Evolutionary conservation across 2,329 filamentous ascomycete genomes (phyloP).

Genomic region (Neonectria neomacrospora): DNA sequence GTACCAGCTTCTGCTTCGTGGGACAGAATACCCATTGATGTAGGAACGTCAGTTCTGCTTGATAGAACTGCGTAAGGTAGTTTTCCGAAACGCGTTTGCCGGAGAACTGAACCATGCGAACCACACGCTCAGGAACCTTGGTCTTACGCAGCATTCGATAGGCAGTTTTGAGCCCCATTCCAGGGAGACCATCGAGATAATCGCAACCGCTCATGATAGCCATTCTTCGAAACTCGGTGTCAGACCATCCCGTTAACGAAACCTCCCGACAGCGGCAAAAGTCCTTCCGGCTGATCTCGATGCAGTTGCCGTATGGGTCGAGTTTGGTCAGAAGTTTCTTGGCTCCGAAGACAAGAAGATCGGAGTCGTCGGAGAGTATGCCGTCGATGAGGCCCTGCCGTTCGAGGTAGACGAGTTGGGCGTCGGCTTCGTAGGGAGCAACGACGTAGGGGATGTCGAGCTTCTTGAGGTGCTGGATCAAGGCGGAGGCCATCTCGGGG

Average conservation of each 20-base stretch:
- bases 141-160: slow-evolving; percentile 91
- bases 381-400: slow-evolving; percentile 84
- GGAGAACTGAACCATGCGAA: slow-evolving; percentile 88
- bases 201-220: slow-evolving; percentile 97
- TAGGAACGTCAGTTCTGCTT: slow-evolving; percentile 92
- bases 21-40: slow-evolving; percentile 97
- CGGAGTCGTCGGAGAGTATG: slow-evolving; percentile 96
- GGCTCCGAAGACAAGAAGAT: slow-evolving; percentile 93
- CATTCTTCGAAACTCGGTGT: slow-evolving; percentile 92
- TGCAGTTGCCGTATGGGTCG: slow-evolving; percentile 90
- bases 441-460: slow-evolving; percentile 87
- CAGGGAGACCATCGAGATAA: slow-evolving; percentile 86
- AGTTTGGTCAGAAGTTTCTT: slow-evolving; percentile 92
- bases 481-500: slow-evolving; percentile 89
- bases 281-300: slow-evolving; percentile 89
- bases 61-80: slow-evolving; percentile 83
- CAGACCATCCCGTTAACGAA: slow-evolving; percentile 90
- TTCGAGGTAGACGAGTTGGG: slow-evolving; percentile 96
- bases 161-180: slow-evolving; percentile 92
- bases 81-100: slow-evolving; percentile 85
- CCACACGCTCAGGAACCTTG: slow-evolving; percentile 83
- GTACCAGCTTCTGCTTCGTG: slow-evolving; percentile 73
- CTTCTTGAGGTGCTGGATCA: slow-evolving; percentile 92
- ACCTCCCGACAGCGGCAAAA: slow-evolving; percentile 91
- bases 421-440: slow-evolving; percentile 96